Evolutionary conservation across 495 filamentous ascomycete genomes (phyloP).

Genomic region (Daldinia concentrica): DNA sequence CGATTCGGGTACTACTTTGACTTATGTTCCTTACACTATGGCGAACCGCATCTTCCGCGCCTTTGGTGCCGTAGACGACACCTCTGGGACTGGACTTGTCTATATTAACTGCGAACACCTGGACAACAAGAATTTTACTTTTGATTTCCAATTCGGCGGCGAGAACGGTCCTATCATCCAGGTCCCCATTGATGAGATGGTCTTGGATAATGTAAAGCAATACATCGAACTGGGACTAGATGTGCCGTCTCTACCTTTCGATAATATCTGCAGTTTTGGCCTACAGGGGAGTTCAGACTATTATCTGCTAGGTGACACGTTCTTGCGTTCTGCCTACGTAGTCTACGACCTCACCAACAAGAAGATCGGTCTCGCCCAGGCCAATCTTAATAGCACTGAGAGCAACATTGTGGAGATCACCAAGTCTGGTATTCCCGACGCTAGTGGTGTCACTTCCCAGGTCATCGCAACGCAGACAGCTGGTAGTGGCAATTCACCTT

Average conservation of each 20-base stretch:
- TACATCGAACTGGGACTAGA: conserved; percentile 40
- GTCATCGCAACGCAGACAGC: conserved; percentile 27
- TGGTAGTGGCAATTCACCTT: conserved; percentile 5
- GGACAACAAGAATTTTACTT: conserved; percentile 66
- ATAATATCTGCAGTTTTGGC: conserved; percentile 54
- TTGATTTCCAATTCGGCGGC: conserved; percentile 69
- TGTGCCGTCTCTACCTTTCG: conserved; percentile 43
- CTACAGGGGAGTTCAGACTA: conserved; percentile 45
- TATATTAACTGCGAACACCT: conserved; percentile 59
- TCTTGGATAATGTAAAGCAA: conserved; percentile 64
- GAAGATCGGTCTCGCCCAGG: conserved; percentile 85
- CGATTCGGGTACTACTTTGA: conserved; percentile 85
- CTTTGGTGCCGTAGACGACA: conserved; percentile 64
- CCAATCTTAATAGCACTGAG: conserved; percentile 77
- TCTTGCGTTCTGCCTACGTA: conserved; percentile 90
- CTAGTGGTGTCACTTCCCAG: conserved; percentile 50
- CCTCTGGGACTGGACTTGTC: conserved; percentile 52
- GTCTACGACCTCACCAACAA: conserved; percentile 90
- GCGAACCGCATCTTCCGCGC: conserved; percentile 64
- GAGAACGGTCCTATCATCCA: conserved; percentile 65
- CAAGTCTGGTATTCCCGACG: conserved; percentile 51
- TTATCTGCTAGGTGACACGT: conserved; percentile 79
- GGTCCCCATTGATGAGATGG: conserved; percentile 77
- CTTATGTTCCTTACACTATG: conserved; percentile 77
- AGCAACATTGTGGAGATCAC: conserved; percentile 59